These are phyloP conservation scores for Chaetomium globosum DNA, from an alignment of 2,329 filamentous ascomycete genomes.

Conservation along the genomic window DNA sequence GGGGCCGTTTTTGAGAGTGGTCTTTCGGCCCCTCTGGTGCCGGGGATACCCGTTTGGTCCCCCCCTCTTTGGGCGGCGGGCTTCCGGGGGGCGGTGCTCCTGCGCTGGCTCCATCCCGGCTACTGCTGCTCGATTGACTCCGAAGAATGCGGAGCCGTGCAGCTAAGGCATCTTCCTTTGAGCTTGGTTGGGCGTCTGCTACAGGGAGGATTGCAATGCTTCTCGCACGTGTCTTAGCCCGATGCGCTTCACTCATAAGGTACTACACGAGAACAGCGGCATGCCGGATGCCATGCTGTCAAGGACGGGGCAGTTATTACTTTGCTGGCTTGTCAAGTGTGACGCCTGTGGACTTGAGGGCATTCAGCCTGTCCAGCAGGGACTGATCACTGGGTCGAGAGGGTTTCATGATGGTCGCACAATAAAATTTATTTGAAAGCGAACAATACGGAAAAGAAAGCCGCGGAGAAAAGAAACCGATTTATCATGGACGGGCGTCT, in stretches of 20 bases:
- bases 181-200: constrained; percentile 39
- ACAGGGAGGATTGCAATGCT: constrained; percentile 21
- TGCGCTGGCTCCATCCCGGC: constrained; percentile 4
- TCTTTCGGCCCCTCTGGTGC: constrained; percentile 7
- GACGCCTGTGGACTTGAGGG: constrained; percentile 50
- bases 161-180: constrained; percentile 55
- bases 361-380: constrained; percentile 58
- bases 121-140: constrained; percentile 41
- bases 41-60: constrained; percentile 4
- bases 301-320: constrained; percentile 41
- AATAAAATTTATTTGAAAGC: background rate
- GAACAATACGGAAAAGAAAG: background rate
- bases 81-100: background rate
- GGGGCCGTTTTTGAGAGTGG: background rate
- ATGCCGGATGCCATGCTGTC: background rate
- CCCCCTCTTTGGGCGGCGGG: constrained; percentile 5
- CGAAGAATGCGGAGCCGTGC: constrained; percentile 57
- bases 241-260: background rate
- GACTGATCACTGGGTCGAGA: constrained; percentile 46
- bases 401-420: constrained; percentile 23
- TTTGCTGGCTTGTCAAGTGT: constrained; percentile 44
- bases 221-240: constrained; percentile 25
- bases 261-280: background rate
- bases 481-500: background rate
- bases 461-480: background rate